Evolutionary conservation across 2,329 filamentous ascomycete species (phyloP).

Genomic region (Exophiala sp.): DNA sequence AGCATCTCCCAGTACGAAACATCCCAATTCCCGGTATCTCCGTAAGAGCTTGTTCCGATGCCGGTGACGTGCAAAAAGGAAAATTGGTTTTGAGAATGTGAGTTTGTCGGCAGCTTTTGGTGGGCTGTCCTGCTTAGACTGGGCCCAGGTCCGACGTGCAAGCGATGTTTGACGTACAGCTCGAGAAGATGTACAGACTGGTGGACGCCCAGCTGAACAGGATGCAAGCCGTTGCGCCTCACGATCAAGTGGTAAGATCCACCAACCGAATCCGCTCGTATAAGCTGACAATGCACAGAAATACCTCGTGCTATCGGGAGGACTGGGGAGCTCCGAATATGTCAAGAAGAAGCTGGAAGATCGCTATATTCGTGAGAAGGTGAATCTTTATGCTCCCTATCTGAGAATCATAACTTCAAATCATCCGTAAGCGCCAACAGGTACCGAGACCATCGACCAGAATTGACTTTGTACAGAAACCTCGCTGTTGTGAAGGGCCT

Average conservation of each 20-base stretch:
- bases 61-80: neutral
- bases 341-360: conserved; percentile 30
- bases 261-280: no score
- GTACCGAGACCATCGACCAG: no score
- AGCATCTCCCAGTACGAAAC: neutral
- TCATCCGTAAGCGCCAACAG: conserved; percentile 27
- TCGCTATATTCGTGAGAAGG: conserved; percentile 23
- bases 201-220: conserved; percentile 30
- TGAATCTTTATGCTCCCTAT: conserved; percentile 23
- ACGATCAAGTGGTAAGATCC: conserved; percentile 29
- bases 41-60: neutral
- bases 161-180: conserved; percentile 29
- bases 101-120: no score
- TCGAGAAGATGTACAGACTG: conserved; percentile 32
- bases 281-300: conserved; percentile 7
- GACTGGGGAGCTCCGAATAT: conserved; percentile 35
- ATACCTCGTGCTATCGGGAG: conserved; percentile 35
- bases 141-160: conserved; percentile 26
- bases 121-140: no score
- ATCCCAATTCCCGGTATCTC: conserved; percentile 1
- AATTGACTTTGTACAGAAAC: conserved; percentile 18
- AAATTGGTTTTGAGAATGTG: no score
- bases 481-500: conserved; percentile 35
- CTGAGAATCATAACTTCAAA: conserved; percentile 33
- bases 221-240: conserved; percentile 27